These are phyloP conservation scores for Penicillium psychrosexuale DNA, from an alignment of 2,329 filamentous ascomycete species.

Conservation along the genomic window DNA sequence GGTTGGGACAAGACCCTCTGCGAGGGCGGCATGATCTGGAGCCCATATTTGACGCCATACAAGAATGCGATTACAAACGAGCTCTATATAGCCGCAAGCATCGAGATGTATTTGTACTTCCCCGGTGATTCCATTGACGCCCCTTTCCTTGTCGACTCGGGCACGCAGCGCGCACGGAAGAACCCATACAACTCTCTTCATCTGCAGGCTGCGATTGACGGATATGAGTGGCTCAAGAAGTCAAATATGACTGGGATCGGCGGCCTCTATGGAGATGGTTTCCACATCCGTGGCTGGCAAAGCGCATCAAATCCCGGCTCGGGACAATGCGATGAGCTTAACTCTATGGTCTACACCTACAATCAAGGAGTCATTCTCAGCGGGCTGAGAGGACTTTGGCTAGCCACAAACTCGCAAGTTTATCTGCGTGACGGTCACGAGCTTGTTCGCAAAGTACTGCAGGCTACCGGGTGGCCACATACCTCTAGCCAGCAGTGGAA, in stretches of 20 bases:
- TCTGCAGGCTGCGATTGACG: conserved; percentile 69
- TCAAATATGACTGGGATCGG: conserved; percentile 76
- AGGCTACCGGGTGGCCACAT: conserved; percentile 70
- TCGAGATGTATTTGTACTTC: conserved; percentile 86
- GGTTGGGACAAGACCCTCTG: conserved; percentile 84
- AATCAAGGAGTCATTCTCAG: conserved; percentile 90
- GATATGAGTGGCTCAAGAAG: conserved; percentile 73
- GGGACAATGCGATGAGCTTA: conserved; percentile 71
- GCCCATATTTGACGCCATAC: conserved; percentile 73
- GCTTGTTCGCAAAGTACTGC: conserved; percentile 71
- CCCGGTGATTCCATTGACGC: conserved; percentile 73
- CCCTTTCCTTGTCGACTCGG: conserved; percentile 54
- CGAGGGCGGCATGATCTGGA: conserved; percentile 88
- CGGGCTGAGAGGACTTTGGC: conserved; percentile 75
- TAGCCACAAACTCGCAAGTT: conserved; percentile 65
- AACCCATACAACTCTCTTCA: conserved; percentile 60
- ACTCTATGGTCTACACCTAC: conserved; percentile 91
- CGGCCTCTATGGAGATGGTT: conserved; percentile 82
- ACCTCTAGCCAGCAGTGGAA: conserved; percentile 55
- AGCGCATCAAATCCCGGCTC: conserved; percentile 60
- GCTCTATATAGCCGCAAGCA: conserved; percentile 78
- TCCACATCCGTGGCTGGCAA: conserved; percentile 69
- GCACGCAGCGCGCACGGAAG: conserved; percentile 26
- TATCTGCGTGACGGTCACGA: conserved; percentile 77
- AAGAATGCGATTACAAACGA: conserved; percentile 97